Evolutionary conservation across 164 flowering plant genomes (phyloP).

Genomic region (Vitis labrusca): DNA sequence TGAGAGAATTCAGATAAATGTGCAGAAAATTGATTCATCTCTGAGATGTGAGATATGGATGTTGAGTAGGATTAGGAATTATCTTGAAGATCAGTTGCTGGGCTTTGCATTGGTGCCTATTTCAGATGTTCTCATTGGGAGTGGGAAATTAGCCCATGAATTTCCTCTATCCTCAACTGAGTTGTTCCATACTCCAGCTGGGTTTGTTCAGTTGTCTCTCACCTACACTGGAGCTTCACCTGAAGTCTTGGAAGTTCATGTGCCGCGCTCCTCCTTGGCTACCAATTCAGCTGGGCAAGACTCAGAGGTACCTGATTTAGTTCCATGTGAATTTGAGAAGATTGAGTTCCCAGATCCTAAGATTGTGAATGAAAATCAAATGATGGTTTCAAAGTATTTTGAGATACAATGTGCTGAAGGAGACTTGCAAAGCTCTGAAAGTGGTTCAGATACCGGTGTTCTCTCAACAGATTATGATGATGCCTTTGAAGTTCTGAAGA

Average conservation of each 20-base stretch:
- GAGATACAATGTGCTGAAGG: constrained; percentile 37
- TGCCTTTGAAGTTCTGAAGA: constrained; percentile 31
- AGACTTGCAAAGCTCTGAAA: constrained; percentile 55
- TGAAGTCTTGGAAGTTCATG: constrained; percentile 61
- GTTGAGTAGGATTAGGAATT: constrained; percentile 88
- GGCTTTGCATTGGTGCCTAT: constrained; percentile 89
- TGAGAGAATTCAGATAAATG: constrained; percentile 56
- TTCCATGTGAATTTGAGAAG: constrained; percentile 49
- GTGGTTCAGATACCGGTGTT: constrained; percentile 39
- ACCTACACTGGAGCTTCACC: constrained; percentile 65
- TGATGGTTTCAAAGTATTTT: constrained; percentile 87
- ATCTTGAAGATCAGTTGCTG: constrained; percentile 87
- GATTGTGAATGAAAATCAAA: constrained; percentile 68
- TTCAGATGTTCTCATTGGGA: constrained; percentile 54
- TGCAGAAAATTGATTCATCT: constrained; percentile 60
- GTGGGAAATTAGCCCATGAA: constrained; percentile 71
- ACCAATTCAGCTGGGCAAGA: constrained; percentile 28
- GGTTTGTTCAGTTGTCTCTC: constrained; percentile 75
- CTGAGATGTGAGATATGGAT: constrained; percentile 97
- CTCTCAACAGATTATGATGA: constrained; percentile 30
- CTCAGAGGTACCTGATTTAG: constrained; percentile 31
- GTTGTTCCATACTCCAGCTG: constrained; percentile 93
- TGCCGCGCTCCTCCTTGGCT: constrained; percentile 18
- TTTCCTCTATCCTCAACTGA: constrained; percentile 89
- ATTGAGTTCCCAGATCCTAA: constrained; percentile 94